phyloP scores from a whole-genome alignment of 208 protist genomes.

The Trypanosoma rangeli region DNA sequence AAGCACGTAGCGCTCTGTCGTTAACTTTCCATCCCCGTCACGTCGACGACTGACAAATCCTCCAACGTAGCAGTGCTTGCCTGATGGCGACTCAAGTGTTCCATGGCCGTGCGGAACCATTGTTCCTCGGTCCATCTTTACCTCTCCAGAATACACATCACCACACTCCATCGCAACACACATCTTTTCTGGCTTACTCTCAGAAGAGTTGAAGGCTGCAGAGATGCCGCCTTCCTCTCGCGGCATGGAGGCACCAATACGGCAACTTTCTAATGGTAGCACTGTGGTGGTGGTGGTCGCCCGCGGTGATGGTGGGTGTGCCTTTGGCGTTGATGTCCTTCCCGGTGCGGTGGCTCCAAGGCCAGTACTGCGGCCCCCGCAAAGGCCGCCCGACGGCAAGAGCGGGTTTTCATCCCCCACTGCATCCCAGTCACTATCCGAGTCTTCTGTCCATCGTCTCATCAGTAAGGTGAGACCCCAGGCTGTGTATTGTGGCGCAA shows the following conservation, averaged over 20 bases:
- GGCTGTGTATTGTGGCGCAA: neutral
- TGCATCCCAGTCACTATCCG: slow-evolving; percentile 21
- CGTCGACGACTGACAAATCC: slow-evolving; percentile 63
- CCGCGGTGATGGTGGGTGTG: neutral
- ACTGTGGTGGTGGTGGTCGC: neutral
- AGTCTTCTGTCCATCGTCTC: slow-evolving; percentile 25
- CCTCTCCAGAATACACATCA: slow-evolving; percentile 64
- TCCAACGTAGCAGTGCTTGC: slow-evolving; percentile 59
- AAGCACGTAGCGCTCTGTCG: slow-evolving; percentile 52
- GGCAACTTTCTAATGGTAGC: neutral
- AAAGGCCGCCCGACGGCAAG: neutral
- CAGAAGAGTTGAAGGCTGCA: neutral
- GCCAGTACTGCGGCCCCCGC: neutral
- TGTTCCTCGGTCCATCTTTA: slow-evolving; percentile 32
- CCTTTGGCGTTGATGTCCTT: too few species aligned
- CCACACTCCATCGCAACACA: slow-evolving; percentile 46
- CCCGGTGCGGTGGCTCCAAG: neutral
- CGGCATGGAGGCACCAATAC: neutral
- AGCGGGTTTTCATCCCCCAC: slow-evolving; percentile 24
- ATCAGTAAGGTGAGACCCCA: neutral
- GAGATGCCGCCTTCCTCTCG: neutral
- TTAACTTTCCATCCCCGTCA: slow-evolving; percentile 67
- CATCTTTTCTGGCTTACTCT: slow-evolving; percentile 3
- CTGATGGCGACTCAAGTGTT: slow-evolving; percentile 43
- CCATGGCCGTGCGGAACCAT: slow-evolving; percentile 68